A percentile compares a stretch with the other conserved stretches of the same genome.
phyloP scores from a whole-genome alignment of 306 rosid species.

The Carpinus viminea region DNA sequence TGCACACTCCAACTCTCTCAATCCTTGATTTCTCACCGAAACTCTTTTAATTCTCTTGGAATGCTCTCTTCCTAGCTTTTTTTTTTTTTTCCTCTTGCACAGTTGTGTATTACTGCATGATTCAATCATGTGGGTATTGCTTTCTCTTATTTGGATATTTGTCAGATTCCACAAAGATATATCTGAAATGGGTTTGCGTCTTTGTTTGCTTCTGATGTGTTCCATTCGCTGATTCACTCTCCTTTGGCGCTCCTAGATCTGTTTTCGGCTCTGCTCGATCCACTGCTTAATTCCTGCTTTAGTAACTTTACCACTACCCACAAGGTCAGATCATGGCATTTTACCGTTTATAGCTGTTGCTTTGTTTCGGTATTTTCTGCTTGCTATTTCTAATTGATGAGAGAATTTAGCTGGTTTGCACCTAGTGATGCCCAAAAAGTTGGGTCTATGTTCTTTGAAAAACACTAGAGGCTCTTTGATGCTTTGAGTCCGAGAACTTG shows the following conservation, averaged over 20 bases:
- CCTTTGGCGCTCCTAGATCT: conserved; percentile 30
- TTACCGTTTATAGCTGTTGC: conserved; percentile 1
- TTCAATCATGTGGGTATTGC: conserved; percentile 19
- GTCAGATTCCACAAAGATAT: conserved; percentile 23
- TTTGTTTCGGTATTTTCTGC: conserved; percentile 15
- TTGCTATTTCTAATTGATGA: not conserved
- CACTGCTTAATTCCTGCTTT: conserved; percentile 23
- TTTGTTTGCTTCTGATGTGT: conserved; percentile 24
- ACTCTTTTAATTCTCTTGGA: not conserved
- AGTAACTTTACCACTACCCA: conserved; percentile 12
- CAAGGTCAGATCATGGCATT: conserved; percentile 44
- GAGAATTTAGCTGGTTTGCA: conserved; percentile 26
- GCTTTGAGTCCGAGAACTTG: conserved; percentile 25
- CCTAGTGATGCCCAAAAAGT: conserved; percentile 23
- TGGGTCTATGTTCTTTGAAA: conserved; percentile 13
- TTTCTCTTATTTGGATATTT: conserved; percentile 15
- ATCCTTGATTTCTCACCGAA: conserved; percentile 16
- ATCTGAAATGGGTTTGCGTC: conserved; percentile 27
- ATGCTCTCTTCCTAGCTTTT: not conserved
- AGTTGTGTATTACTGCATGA: conserved; percentile 10
- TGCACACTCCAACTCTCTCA: conserved; percentile 18
- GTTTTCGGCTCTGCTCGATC: conserved; percentile 32
- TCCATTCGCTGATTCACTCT: conserved; percentile 20
- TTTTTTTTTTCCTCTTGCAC: not conserved
- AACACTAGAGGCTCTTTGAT: conserved; percentile 30